phyloP scores from a whole-genome alignment of 176 grass and related monocot species.

The Avena eriantha region DNA sequence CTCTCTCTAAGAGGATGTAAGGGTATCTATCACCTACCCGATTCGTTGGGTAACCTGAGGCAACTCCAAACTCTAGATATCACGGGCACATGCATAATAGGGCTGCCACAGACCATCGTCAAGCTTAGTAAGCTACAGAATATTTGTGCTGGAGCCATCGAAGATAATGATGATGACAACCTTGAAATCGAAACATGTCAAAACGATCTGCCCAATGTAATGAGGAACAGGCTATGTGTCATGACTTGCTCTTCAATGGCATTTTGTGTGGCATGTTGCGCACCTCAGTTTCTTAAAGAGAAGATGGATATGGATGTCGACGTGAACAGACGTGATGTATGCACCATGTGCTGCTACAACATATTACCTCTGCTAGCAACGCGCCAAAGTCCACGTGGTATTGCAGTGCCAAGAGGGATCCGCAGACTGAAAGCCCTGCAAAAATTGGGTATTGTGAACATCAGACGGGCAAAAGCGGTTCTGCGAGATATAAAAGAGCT shows the following conservation, averaged over 20 bases:
- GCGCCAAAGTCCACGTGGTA: background rate
- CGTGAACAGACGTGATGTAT: background rate
- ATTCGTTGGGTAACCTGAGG: slow-evolving; percentile 4
- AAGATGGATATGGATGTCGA: background rate
- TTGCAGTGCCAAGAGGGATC: background rate
- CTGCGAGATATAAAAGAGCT: background rate
- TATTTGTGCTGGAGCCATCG: background rate
- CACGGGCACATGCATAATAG: background rate
- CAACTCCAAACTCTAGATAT: background rate
- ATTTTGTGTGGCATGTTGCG: slow-evolving; percentile 12
- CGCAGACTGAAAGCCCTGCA: background rate
- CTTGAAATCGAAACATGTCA: background rate
- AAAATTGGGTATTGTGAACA: background rate
- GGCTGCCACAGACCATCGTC: background rate
- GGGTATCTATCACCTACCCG: background rate
- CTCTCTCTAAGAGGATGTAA: slow-evolving; percentile 14
- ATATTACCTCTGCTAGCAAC: background rate
- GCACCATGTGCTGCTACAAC: fast-evolving
- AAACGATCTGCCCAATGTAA: background rate
- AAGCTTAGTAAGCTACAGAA: slow-evolving; percentile 11
- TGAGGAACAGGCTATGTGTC: background rate
- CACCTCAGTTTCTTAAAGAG: background rate
- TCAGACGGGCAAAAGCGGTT: background rate
- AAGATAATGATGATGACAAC: background rate
- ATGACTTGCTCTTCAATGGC: background rate